Base-by-base conservation (phyloP, 2,329 filamentous ascomycete species). In the Aspergillus uvarum region DNA sequence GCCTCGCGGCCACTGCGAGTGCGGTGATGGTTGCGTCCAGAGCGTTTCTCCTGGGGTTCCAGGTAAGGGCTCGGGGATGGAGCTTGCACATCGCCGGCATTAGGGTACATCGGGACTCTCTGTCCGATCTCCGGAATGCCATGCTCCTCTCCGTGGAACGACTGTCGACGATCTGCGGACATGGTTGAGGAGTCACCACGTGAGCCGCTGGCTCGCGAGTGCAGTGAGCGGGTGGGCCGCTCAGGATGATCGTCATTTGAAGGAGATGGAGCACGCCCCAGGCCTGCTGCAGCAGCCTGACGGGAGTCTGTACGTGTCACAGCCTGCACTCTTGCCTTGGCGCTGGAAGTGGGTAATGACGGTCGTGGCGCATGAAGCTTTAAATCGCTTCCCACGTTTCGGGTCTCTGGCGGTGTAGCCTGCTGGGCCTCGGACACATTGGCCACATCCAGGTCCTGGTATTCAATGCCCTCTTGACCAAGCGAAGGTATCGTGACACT, bases 11-110 rank as follows among this genome's bases (percentile, higher is more conserved):
- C 85, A 74, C 91, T 96, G 61, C 85, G 86, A 77, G 86, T 91
- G 63, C 92, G 87, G 56, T 83, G 80, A 71, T 93, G 90, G 62
- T 87, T 77, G 65, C 81, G 83, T 62, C 81, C 81, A 66, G 76
- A 65, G 62, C 75, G 72, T 72, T 82, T 71, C 42, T 55, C 42
- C 80, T 81, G 64, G 85, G 47, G 73, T 21, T 77, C 72, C 51
- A 74, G 70, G 60, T 77, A 80, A 8, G 88, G 89, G 2, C 87
- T 85, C 1, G 93, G 92, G 2, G 93, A 95, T 2, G 95, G 95
- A 14, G 95, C 95, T 79, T 99, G 95, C 10, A 98, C 95, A 73
- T 98, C 94, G 63, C 95, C 95, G 48, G 95, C 91, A 73, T 95
- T 87, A 56, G 89, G 90, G 72, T 95, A 89, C 91, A 99, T 95